Percentiles rank a stretch among this genome's conserved stretches.
Evolutionary conservation across 139 green algal species (phyloP).

Genomic region (Zygnema circumcarinatum): DNA sequence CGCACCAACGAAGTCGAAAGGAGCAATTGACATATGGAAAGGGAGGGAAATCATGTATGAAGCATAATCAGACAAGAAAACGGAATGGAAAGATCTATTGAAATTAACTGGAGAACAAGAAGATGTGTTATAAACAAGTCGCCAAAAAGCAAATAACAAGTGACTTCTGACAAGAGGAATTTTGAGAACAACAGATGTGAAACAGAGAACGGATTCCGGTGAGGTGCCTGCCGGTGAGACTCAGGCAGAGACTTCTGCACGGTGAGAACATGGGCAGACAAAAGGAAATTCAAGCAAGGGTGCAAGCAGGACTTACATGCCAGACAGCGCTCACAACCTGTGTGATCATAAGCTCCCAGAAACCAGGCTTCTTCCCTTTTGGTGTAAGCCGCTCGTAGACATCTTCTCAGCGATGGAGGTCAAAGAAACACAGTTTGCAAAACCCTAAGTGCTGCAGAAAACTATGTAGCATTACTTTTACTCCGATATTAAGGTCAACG

Average conservation of each 20-base stretch:
- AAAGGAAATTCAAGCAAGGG: background rate
- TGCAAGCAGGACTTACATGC: conserved; percentile 45
- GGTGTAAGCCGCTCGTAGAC: conserved; percentile 55
- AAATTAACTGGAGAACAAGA: background rate
- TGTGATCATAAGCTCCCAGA: conserved; percentile 47
- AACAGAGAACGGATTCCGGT: conserved; percentile 1
- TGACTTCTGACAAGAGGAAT: background rate
- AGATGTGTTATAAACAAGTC: background rate
- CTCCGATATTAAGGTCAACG: no score
- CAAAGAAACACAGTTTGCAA: no score
- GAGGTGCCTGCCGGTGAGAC: background rate
- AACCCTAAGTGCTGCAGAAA: no score
- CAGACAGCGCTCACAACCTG: conserved; percentile 52
- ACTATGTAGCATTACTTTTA: no score
- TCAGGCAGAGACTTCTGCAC: background rate
- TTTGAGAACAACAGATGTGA: background rate
- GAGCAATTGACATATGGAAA: background rate
- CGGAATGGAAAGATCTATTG: background rate
- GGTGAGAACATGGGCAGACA: background rate
- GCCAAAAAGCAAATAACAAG: background rate
- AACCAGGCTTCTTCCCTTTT: conserved; percentile 34
- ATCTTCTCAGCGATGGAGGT: conserved; percentile 13
- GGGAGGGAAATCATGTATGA: background rate
- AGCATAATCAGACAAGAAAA: background rate
- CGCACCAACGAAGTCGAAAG: background rate